phyloP scores from a whole-genome alignment of 495 filamentous ascomycete genomes.

The Cryomyces minteri region DNA sequence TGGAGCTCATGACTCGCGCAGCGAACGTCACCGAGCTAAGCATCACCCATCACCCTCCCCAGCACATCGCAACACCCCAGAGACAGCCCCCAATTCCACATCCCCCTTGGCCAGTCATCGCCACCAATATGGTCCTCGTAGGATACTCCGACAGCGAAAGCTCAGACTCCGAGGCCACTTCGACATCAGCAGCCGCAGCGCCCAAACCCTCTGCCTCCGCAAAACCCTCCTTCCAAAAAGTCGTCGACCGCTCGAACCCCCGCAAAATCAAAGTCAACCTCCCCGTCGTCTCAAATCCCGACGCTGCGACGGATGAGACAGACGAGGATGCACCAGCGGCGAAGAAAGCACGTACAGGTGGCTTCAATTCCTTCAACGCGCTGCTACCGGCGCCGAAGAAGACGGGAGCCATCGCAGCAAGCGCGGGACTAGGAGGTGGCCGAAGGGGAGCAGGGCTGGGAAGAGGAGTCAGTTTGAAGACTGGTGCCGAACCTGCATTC shows the following conservation, averaged over 20 bases:
- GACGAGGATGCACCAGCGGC: constrained; percentile 42
- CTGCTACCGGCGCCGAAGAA: constrained; percentile 78
- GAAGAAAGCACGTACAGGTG: constrained; percentile 45
- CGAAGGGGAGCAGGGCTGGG: constrained; percentile 20
- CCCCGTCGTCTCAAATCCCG: constrained; percentile 25
- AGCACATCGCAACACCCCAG: background rate
- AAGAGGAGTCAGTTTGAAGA: constrained; percentile 52
- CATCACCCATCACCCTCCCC: background rate
- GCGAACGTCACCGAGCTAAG: no score
- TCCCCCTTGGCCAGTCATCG: no score
- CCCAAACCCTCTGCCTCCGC: constrained; percentile 1
- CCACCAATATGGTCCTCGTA: constrained; percentile 19
- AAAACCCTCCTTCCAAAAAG: constrained; percentile 47
- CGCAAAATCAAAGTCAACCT: constrained; percentile 70
- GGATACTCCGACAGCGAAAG: constrained; percentile 54
- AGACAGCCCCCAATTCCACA: background rate
- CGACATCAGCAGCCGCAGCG: constrained; percentile 16
- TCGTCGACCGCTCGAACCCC: constrained; percentile 60
- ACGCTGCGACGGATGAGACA: constrained; percentile 15
- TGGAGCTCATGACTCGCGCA: no score
- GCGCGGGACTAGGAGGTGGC: constrained; percentile 21
- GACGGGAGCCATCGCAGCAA: constrained; percentile 11
- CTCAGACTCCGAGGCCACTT: constrained; percentile 38
- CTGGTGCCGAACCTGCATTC: constrained; percentile 61
- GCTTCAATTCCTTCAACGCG: constrained; percentile 63